Base-by-base conservation (phyloP, 1,284 basidiomycete genomes). In the Schizophyllum commune region DNA sequence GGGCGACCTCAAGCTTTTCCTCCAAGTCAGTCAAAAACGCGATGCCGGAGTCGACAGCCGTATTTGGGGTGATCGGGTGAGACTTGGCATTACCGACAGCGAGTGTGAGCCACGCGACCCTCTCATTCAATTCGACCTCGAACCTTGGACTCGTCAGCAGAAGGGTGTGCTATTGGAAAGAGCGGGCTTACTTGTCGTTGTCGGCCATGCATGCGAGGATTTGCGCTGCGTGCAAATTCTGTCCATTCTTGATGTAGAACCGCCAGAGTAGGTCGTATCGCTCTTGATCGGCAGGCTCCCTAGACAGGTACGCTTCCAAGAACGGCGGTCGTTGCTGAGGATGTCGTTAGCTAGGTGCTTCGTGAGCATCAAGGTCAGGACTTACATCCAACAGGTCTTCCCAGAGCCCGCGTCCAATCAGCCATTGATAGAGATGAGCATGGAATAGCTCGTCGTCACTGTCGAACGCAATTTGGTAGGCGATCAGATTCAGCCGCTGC, bases 21-120 rank as follows among this genome's bases (percentile, higher is more conserved):
- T 98, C 96, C 17, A 98, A 79, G 65, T 94, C 91, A 0, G 90
- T 92, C 27, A 96, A 82, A 78, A 98, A 97, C 57, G 92, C 89
- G 61, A 98, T 93, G 32, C 90, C 89, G 32, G 83, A 83, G 19
- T 83, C 80, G 9, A 47, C 17, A 11, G 17, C 17, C 13, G 39
- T 47, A 17, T 17, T 47, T 3, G 39, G 17, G 33, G 91, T 85
- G 32, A 92, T 82, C 17, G 93, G 89, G 69, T 95, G 91, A 17
- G 94, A 95, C 76, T 98, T 98, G 56, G 95, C 96, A 69, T 98
- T 97, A 61, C 92, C 92, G 47, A 97, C 89, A 0, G 96, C 95
- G 58, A 98, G 84, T 1, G 94, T 96, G 52, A 97, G 82, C 75
- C 92, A 96, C 72, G 96, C 92, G 61, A 96, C 75, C 47, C 95